Percentiles rank a stretch among this genome's conserved stretches.
Conservation (phyloP, 257 asterid genomes). For the Solanum pennellii region DNA sequence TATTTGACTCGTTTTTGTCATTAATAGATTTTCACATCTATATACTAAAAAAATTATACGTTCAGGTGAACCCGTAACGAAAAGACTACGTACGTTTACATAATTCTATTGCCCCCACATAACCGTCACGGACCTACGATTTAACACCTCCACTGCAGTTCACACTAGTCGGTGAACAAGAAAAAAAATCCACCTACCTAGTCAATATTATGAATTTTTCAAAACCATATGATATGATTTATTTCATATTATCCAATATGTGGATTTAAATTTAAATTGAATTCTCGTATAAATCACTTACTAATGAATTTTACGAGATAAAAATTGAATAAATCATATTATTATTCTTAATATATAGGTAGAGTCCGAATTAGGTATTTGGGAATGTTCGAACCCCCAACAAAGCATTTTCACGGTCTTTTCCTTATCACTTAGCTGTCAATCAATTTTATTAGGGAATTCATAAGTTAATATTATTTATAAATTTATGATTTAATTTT, state of each 20-base stretch:
- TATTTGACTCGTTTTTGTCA: not conserved
- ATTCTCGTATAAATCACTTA: not conserved
- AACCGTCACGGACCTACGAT: not conserved
- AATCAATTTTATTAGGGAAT: too few relatives aligned
- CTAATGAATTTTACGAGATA: not conserved
- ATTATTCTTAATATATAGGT: too few relatives aligned
- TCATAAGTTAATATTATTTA: too few relatives aligned
- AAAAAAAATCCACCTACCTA: not conserved
- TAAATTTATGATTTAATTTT: too few relatives aligned
- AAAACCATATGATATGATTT: not conserved
- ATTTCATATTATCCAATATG: not conserved
- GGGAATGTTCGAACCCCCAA: too few relatives aligned
- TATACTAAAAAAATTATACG: rapidly evolving
- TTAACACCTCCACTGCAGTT: not conserved
- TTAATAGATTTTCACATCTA: too few relatives aligned
- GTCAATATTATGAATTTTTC: not conserved
- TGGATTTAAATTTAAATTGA: not conserved
- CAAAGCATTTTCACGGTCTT: too few relatives aligned
- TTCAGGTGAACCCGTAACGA: not conserved
- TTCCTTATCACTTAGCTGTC: too few relatives aligned
- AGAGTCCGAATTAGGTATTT: too few relatives aligned
- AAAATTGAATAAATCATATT: not conserved
- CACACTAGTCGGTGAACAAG: not conserved
- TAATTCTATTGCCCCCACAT: not conserved
- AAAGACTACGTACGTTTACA: too few relatives aligned